A percentile compares a stretch with the other conserved stretches of the same genome.
Conservation (phyloP, 2,329 filamentous ascomycete genomes). For the Stagonosporopsis cucurbitacearum region DNA sequence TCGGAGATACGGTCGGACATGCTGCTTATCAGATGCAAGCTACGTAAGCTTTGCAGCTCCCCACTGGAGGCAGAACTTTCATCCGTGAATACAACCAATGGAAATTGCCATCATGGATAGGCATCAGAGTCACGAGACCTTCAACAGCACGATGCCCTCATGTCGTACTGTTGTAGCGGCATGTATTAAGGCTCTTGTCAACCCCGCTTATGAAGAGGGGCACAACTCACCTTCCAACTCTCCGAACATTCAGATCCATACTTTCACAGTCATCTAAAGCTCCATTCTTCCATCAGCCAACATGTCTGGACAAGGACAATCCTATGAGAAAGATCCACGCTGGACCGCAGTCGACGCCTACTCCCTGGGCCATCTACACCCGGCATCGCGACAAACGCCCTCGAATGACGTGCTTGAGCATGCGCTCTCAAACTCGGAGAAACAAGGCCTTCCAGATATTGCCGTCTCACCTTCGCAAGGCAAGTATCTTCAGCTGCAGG, state of each 20-base stretch:
- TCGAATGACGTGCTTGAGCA: constrained; percentile 36
- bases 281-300: background rate
- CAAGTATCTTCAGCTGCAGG: constrained; percentile 45
- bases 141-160: background rate
- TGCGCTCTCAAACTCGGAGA: constrained; percentile 28
- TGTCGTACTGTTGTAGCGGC: background rate
- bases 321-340: constrained; percentile 40
- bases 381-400: constrained; percentile 29
- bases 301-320: constrained; percentile 27
- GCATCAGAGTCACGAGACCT: constrained; percentile 9
- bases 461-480: constrained; percentile 44
- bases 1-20: constrained; percentile 18
- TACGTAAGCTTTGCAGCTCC: constrained; percentile 7
- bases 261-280: background rate
- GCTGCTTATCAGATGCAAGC: constrained; percentile 5
- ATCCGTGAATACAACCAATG: background rate
- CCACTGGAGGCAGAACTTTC: background rate
- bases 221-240: background rate
- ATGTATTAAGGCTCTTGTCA: background rate
- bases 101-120: background rate
- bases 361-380: constrained; percentile 44
- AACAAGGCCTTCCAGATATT: constrained; percentile 43
- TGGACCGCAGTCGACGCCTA: constrained; percentile 52
- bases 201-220: background rate
- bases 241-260: background rate